A percentile compares a stretch with the other conserved stretches of the same genome.
Conservation (phyloP, 768 basidiomycete species). For the Suillus fuscotomentosus region DNA sequence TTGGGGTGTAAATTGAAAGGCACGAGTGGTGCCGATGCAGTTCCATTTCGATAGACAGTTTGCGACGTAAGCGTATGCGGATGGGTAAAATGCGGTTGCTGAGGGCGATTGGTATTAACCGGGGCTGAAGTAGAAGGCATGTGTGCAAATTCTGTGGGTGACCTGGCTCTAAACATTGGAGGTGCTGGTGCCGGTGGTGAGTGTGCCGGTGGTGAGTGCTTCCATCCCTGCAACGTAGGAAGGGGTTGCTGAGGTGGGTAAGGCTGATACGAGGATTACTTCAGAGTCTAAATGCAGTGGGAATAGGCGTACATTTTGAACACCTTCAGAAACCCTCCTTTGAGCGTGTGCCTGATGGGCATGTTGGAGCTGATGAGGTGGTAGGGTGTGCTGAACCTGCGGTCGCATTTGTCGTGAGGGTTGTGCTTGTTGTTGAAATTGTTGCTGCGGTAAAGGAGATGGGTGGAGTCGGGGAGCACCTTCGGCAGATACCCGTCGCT, state of each 20-base stretch:
- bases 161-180: background rate
- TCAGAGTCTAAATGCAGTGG: background rate
- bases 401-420: background rate
- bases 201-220: background rate
- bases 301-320: background rate
- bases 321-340: background rate
- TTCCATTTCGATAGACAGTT: conserved; percentile 3
- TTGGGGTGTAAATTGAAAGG: background rate
- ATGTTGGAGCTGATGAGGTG: conserved; percentile 5
- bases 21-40: conserved; percentile 5
- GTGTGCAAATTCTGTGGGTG: background rate
- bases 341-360: background rate
- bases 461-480: conserved; percentile 4
- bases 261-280: background rate
- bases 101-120: background rate
- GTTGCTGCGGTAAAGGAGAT: conserved; percentile 6
- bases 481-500: conserved; percentile 1
- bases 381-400: background rate
- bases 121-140: background rate
- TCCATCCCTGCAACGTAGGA: too few relatives aligned
- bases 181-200: background rate
- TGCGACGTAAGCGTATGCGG: background rate
- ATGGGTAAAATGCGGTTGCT: background rate
- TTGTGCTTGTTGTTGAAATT: conserved; percentile 3
- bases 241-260: background rate